phyloP scores from a whole-genome alignment of 805 yeast species.

The Middelhovenomyces tepae region DNA sequence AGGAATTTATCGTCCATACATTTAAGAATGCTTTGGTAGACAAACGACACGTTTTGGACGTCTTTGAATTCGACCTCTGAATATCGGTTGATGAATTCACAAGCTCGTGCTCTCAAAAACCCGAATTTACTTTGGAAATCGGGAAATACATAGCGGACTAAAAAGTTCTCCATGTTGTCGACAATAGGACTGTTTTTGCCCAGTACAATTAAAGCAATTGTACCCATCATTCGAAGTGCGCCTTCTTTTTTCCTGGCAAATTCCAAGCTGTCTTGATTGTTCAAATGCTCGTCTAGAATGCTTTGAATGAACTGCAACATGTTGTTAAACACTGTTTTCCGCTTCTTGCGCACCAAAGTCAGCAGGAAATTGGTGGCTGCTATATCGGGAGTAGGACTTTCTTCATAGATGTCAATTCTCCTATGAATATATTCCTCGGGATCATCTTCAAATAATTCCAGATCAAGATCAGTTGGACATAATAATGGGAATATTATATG shows the following conservation, averaged over 20 bases:
- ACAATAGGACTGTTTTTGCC: slow-evolving; percentile 47
- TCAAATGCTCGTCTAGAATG: slow-evolving; percentile 30
- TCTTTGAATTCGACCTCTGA: slow-evolving; percentile 52
- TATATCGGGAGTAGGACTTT: slow-evolving; percentile 57
- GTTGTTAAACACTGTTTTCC: slow-evolving; percentile 29
- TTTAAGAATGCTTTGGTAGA: slow-evolving; percentile 27
- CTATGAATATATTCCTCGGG: slow-evolving; percentile 82
- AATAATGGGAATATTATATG: slow-evolving; percentile 71
- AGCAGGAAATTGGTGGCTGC: slow-evolving; percentile 71
- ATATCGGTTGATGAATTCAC: slow-evolving; percentile 43
- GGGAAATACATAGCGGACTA: slow-evolving; percentile 60
- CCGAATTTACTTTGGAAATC: slow-evolving; percentile 51
- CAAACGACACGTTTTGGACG: slow-evolving; percentile 60
- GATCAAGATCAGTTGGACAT: slow-evolving; percentile 56
- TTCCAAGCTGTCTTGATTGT: slow-evolving; percentile 28
- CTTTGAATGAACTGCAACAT: slow-evolving; percentile 53
- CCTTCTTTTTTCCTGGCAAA: slow-evolving; percentile 67
- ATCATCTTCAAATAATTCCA: slow-evolving; percentile 74
- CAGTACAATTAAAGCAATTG: slow-evolving; percentile 49
- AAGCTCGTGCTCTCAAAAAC: slow-evolving; percentile 60
- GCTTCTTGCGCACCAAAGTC: slow-evolving; percentile 62
- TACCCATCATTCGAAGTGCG: slow-evolving; percentile 67
- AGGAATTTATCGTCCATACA: slow-evolving; percentile 43
- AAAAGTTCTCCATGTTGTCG: slow-evolving; percentile 59
- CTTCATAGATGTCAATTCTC: slow-evolving; percentile 54